Conservation (phyloP, 2,329 filamentous ascomycete genomes). For the Didymosphaeria variabile region DNA sequence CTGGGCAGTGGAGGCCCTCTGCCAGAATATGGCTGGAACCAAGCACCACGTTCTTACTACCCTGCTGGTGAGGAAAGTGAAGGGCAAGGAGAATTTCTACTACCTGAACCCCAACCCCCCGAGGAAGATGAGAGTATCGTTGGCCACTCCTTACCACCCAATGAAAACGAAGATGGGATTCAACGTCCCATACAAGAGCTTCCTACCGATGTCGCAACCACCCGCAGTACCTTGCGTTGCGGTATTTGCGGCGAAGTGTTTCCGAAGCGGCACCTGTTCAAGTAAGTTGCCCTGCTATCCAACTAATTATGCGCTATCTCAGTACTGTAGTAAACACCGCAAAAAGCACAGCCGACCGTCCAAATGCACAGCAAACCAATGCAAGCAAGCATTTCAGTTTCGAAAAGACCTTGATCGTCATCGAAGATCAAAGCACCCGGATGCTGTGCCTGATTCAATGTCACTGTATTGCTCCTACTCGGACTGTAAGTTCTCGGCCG, state of each 20-base stretch:
- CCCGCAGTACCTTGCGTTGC: background rate
- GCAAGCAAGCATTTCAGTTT: background rate
- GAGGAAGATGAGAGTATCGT: constrained; percentile 7
- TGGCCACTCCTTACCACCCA: constrained; percentile 11
- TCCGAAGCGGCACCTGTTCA: background rate
- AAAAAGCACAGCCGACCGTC: constrained; percentile 10
- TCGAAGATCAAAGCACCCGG: constrained; percentile 7
- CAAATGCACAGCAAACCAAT: constrained; percentile 6
- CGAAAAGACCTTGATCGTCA: constrained; percentile 11
- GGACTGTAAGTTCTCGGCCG: background rate
- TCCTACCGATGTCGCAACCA: background rate
- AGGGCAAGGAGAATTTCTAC: constrained; percentile 7
- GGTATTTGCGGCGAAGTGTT: background rate
- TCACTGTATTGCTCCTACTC: background rate
- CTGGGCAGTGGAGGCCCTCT: constrained; percentile 15
- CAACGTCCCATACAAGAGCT: background rate
- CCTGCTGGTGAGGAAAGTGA: constrained; percentile 16
- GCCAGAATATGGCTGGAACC: constrained; percentile 11
- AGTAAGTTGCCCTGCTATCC: background rate
- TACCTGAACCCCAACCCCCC: background rate
- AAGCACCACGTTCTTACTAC: background rate
- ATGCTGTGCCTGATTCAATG: background rate
- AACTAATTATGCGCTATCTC: background rate
- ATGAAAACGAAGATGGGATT: background rate
- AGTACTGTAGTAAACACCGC: constrained; percentile 2